A percentile compares a stretch with the other conserved stretches of the same genome.
These are phyloP conservation scores for Epichloe typhina DNA, from an alignment of 2,329 filamentous ascomycete species.

Conservation along the genomic window DNA sequence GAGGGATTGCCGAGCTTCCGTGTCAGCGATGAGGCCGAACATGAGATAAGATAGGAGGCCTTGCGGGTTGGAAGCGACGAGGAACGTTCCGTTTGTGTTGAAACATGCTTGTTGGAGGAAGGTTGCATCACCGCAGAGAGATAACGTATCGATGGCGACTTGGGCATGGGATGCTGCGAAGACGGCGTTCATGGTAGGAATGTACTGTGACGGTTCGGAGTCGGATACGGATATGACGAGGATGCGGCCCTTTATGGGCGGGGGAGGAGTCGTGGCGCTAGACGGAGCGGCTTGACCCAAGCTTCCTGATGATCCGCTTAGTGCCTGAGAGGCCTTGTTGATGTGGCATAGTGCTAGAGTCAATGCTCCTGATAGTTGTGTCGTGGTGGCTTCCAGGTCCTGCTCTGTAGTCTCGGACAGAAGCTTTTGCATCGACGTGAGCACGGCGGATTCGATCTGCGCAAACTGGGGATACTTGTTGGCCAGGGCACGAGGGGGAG, in stretches of 20 bases:
- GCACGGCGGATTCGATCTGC: slow-evolving; percentile 69
- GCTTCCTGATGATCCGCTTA: slow-evolving; percentile 41
- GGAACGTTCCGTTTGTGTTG: slow-evolving; percentile 46
- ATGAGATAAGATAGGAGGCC: slow-evolving; percentile 87
- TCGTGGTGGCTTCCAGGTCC: slow-evolving; percentile 62
- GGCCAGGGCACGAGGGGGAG: slow-evolving; percentile 32
- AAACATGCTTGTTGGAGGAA: slow-evolving; percentile 82
- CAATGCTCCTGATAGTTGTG: slow-evolving; percentile 80
- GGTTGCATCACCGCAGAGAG: slow-evolving; percentile 73
- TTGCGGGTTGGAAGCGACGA: slow-evolving; percentile 40
- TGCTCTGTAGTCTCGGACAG: slow-evolving; percentile 52
- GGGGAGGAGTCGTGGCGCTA: slow-evolving; percentile 16
- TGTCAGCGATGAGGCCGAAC: slow-evolving; percentile 73
- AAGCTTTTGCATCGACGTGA: slow-evolving; percentile 60
- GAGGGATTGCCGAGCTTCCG: slow-evolving; percentile 43
- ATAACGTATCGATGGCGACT: slow-evolving; percentile 85
- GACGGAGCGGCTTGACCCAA: slow-evolving; percentile 24
- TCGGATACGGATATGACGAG: slow-evolving; percentile 83
- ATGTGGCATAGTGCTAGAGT: slow-evolving; percentile 84
- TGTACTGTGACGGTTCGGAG: slow-evolving; percentile 76
- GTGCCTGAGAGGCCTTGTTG: slow-evolving; percentile 62
- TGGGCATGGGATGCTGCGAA: slow-evolving; percentile 83
- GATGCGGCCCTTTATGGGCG: slow-evolving; percentile 47
- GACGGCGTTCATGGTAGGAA: slow-evolving; percentile 95
- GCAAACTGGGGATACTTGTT: slow-evolving; percentile 95